Conservation (phyloP, 768 basidiomycete species). For the Termitomyces sp. region DNA sequence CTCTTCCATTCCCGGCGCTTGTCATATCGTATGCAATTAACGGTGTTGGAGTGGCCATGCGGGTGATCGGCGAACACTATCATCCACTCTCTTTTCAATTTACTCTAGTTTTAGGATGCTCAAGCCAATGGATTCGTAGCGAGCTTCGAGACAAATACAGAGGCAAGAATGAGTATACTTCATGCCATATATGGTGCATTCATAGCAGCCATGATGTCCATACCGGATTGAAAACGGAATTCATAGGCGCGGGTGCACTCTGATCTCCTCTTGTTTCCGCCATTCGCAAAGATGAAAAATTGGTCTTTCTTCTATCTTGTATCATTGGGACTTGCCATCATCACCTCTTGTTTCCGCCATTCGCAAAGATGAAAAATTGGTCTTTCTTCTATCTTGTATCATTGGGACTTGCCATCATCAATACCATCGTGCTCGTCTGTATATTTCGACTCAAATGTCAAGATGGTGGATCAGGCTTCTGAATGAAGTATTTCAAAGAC, state of each 20-base stretch:
- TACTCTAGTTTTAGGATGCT: constrained; percentile 41
- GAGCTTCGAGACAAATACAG: constrained; percentile 43
- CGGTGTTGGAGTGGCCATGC: constrained; percentile 23
- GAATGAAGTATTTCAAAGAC: too few species aligned
- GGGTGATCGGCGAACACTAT: constrained; percentile 17
- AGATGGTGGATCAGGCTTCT: constrained; percentile 41
- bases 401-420: constrained; percentile 54
- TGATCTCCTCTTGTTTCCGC: constrained; percentile 73
- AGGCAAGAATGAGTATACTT: constrained; percentile 63
- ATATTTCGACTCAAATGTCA: constrained; percentile 68
- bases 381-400: constrained; percentile 74
- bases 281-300: constrained; percentile 49
- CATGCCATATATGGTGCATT: constrained; percentile 56
- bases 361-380: constrained; percentile 61
- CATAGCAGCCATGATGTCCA: not conserved
- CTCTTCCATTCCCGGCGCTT: constrained; percentile 49
- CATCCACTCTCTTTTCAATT: not conserved
- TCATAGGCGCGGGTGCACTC: constrained; percentile 57
- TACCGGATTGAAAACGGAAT: not conserved
- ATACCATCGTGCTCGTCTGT: constrained; percentile 40
- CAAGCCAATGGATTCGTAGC: constrained; percentile 71
- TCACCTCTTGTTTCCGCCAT: constrained; percentile 76
- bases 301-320: constrained; percentile 80
- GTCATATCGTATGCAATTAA: constrained; percentile 29
- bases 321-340: constrained; percentile 58